Base-by-base conservation (phyloP, 2,329 filamentous ascomycete species). In the Phialemonium atrogriseum region DNA sequence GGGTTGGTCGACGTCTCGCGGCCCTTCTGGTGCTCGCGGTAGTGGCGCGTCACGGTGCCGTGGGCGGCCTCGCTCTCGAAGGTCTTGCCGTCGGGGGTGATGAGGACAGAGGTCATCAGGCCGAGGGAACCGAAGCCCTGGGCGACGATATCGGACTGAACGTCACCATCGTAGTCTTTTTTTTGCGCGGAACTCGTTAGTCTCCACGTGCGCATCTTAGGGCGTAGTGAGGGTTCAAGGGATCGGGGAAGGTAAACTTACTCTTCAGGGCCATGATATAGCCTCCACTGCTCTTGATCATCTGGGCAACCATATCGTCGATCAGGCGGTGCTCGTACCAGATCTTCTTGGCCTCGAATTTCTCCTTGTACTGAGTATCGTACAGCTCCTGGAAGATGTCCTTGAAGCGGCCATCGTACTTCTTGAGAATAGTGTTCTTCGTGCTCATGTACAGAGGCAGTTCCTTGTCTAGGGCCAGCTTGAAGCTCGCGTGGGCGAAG, bases 271-370 rank as follows among this genome's bases (percentile, higher is more conserved):
- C 91, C 73, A 96, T 95, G 58, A 96, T 77, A 65, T 91, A 95
- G 42, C 91, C 91, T 49, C 91, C 91, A 51, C 81, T 77, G 65
- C 84, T 91, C 84, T 98, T 98, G 73, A 98, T 84, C 91, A 98
- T 98, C 74, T 98, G 91, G 30, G 91, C 91, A 43, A 98, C 91
- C 91, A 98, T 96, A 66, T 98, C 91, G 65, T 98, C 91, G 55
- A 98, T 96, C 47, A 98, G 73, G 53, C 91, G 84, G 69, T 98
- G 91, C 79, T 98, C 91, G 59, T 98, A 96, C 91, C 91, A 96
- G 66, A 96, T 94, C 42, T 76, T 76, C 71, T 87, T 85, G 53
- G 80, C 80, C 58, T 95, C 88, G 49, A 96, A 96, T 26, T 85
- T 74, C 58, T 76, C 72, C 72, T 84, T 81, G 72, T 96, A 98